Evolutionary conservation across 1,139 yeast genomes (phyloP), one percentile per base, ranked within the genome.

Genomic region (Wickerhamomyces sp.): DNA sequence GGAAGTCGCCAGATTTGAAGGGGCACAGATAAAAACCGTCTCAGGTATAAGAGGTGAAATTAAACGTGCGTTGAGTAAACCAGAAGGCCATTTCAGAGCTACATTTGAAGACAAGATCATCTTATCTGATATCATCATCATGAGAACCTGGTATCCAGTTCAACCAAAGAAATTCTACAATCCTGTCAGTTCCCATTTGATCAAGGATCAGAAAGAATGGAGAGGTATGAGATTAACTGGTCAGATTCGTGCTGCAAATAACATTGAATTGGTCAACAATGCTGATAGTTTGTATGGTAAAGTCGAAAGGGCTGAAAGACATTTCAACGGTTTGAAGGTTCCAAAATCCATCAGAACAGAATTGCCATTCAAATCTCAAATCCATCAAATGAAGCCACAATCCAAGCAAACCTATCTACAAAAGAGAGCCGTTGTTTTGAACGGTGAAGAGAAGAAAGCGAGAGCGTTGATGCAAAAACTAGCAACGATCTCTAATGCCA

Each of bases 51-150:
- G 99, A 58, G 99, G 99, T 64, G 99, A 94, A 66, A 91, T 94
- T 57, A 94, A 94, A 64, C 77, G 97, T 55, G 99, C 98, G 0
- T 72, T 94, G 52, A 79, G 96, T 8, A 86, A 86, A 56, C 97
- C 98, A 0, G 98, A 91, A 49, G 99, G 99, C n/a, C 84, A 87
- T 64, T 94, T 78, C 72, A 79, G 99, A 64, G 99, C 99, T n/a
- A 84, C 98, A 1, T 94, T 94, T 66, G 99, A 94, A 66, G 99
- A 94, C 64, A 93, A 91, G 68, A 79, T 93, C 36, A 75, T 91
- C 51, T 78, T 93, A 84, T 68, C 95, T 51, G 99, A 93, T 65
- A 86, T 88, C 43, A 78, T 94, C 13, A 84, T 93, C 58, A 71
- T 94, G 63, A 84, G 96, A 64, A 93, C 98, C 1, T 94, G 99